Conservation (phyloP, 495 filamentous ascomycete genomes). For the Aspergillus nidulans region DNA sequence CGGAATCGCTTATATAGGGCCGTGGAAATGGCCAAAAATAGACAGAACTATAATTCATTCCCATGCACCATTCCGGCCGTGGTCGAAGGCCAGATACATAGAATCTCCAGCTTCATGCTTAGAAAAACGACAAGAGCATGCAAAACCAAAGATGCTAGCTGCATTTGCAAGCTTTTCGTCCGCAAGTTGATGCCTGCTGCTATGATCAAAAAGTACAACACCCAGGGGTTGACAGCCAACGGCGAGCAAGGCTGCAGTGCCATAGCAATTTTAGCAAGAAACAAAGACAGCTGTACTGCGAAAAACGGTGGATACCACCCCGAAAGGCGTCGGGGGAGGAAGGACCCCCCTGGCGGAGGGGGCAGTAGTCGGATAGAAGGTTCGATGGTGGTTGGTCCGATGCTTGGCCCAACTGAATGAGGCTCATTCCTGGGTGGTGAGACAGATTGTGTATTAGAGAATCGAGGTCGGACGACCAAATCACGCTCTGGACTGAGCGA, state of each 20-base stretch:
- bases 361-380: constrained; percentile 54
- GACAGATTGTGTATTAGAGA: constrained; percentile 23
- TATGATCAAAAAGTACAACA: constrained; percentile 57
- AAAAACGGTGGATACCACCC: constrained; percentile 23
- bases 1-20: background rate
- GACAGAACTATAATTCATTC: background rate
- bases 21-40: background rate
- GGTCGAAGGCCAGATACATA: constrained; percentile 33
- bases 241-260: constrained; percentile 58
- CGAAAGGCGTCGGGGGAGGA: constrained; percentile 22
- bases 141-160: constrained; percentile 22
- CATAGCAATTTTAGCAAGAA: constrained; percentile 53
- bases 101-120: constrained; percentile 25
- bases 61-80: background rate
- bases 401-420: too few relatives aligned
- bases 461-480: constrained; percentile 34
- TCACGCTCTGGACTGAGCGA: constrained; percentile 32
- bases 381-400: constrained; percentile 23
- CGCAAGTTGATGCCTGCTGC: constrained; percentile 53
- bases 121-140: constrained; percentile 33
- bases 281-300: constrained; percentile 39
- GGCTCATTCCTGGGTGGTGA: constrained; percentile 8
- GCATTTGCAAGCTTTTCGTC: constrained; percentile 21
- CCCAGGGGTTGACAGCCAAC: constrained; percentile 51
- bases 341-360: constrained; percentile 37